Evolutionary conservation across 2,329 filamentous ascomycete species (phyloP).

Genomic region (Fusarium palustre): DNA sequence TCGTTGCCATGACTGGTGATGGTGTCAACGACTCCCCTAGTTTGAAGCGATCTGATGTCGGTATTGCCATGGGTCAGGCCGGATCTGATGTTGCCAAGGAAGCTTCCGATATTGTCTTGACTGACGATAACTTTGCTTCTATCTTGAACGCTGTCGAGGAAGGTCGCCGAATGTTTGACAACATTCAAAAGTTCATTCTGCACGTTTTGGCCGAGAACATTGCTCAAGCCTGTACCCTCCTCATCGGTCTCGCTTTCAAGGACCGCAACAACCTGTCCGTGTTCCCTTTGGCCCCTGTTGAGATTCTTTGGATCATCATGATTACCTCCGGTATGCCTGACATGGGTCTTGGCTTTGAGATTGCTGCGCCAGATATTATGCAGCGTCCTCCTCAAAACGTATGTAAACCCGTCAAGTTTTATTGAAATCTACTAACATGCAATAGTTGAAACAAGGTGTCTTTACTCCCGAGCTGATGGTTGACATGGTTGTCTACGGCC

Average conservation of each 20-base stretch:
- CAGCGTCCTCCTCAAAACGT: constrained; percentile 74
- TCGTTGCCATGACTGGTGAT: constrained; percentile 78
- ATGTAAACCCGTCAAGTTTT: constrained; percentile 21
- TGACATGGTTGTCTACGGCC: constrained; percentile 74
- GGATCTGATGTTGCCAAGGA: constrained; percentile 79
- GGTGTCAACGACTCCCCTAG: constrained; percentile 78
- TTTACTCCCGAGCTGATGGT: constrained; percentile 74
- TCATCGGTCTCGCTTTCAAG: constrained; percentile 78
- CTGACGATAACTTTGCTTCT: constrained; percentile 78
- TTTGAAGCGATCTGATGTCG: constrained; percentile 75
- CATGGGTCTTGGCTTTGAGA: constrained; percentile 80
- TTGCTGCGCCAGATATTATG: constrained; percentile 76
- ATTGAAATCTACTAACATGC: background rate
- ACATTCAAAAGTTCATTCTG: constrained; percentile 79
- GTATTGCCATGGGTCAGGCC: constrained; percentile 76
- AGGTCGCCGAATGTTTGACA: constrained; percentile 77
- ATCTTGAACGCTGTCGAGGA: constrained; percentile 79
- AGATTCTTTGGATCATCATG: constrained; percentile 85
- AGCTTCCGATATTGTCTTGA: constrained; percentile 75
- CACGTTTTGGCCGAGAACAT: constrained; percentile 76
- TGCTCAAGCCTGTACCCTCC: constrained; percentile 73
- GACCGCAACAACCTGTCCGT: constrained; percentile 72
- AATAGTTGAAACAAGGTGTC: constrained; percentile 61
- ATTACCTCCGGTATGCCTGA: constrained; percentile 79
- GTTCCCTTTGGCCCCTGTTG: constrained; percentile 78